Conservation (phyloP, 306 rosid genomes). For the Rosa multiflora region DNA sequence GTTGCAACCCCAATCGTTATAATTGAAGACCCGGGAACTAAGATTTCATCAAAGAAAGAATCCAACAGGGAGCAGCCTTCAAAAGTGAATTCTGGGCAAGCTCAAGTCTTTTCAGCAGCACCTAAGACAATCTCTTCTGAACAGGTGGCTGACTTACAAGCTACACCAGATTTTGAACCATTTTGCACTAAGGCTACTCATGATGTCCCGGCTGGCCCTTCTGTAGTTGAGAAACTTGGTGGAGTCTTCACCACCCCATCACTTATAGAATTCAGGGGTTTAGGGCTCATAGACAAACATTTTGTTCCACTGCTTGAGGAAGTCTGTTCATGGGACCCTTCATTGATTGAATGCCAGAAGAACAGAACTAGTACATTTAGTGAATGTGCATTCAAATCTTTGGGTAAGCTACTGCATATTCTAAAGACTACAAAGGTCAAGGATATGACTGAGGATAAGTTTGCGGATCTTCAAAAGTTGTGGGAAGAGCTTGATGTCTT, state of each 20-base stretch:
- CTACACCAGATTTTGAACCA: background rate
- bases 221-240: background rate
- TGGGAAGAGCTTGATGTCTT: too few species aligned
- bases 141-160: background rate
- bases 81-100: background rate
- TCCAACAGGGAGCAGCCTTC: too few species aligned
- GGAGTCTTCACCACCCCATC: background rate
- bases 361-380: background rate
- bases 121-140: background rate
- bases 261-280: conserved; percentile 1
- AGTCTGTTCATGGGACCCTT: background rate
- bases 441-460: background rate
- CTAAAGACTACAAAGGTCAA: background rate
- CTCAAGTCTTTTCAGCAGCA: background rate
- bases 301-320: conserved; percentile 11
- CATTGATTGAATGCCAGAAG: background rate
- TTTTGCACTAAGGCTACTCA: too few species aligned
- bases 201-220: background rate
- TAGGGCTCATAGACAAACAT: background rate
- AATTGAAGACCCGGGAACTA: too few species aligned
- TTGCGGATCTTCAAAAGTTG: too few species aligned
- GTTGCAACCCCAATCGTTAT: background rate
- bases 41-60: too few species aligned
- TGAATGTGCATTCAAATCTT: conserved; percentile 7
- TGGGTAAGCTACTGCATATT: background rate